Conservation (phyloP, 345 rosid species). For the Cardamine chenopodiifolia region DNA sequence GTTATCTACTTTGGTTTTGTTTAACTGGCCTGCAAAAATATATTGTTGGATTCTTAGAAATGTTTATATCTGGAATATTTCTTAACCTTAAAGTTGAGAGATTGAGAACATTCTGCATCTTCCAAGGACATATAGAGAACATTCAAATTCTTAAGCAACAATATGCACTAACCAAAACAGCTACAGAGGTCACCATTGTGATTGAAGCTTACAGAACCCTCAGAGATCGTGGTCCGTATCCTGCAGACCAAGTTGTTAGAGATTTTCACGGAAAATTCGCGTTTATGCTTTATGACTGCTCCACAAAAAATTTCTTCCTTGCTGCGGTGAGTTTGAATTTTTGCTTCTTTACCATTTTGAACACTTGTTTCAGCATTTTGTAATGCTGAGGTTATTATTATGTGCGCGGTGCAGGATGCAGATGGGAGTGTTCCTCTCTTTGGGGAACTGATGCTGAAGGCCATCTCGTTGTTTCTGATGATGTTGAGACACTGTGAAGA, state of each 20-base stretch:
- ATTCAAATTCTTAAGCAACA: conserved; percentile 85
- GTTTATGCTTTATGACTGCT: conserved; percentile 72
- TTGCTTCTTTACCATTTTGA: not conserved
- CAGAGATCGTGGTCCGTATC: conserved; percentile 95
- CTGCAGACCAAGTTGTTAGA: conserved; percentile 91
- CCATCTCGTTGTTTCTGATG: conserved; percentile 75
- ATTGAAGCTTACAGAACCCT: conserved; percentile 93
- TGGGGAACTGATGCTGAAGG: conserved; percentile 93
- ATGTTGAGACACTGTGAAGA: conserved; percentile 65
- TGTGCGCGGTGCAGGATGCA: conserved; percentile 57
- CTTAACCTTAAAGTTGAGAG: not conserved
- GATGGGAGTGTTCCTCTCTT: conserved; percentile 85
- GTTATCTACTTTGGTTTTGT: not conserved
- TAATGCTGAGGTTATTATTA: not conserved
- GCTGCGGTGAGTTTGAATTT: conserved; percentile 62
- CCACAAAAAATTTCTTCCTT: conserved; percentile 62
- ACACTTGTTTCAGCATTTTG: not conserved
- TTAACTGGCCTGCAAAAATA: not conserved
- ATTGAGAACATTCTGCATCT: conserved; percentile 75
- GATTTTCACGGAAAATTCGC: conserved; percentile 79
- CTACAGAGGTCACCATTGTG: conserved; percentile 84
- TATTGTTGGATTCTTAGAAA: not conserved
- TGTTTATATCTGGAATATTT: not conserved
- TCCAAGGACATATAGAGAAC: conserved; percentile 93
- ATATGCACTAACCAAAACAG: conserved; percentile 84